Conservation (phyloP, 2,329 filamentous ascomycete species). For the Stachybotrys echinatus region DNA sequence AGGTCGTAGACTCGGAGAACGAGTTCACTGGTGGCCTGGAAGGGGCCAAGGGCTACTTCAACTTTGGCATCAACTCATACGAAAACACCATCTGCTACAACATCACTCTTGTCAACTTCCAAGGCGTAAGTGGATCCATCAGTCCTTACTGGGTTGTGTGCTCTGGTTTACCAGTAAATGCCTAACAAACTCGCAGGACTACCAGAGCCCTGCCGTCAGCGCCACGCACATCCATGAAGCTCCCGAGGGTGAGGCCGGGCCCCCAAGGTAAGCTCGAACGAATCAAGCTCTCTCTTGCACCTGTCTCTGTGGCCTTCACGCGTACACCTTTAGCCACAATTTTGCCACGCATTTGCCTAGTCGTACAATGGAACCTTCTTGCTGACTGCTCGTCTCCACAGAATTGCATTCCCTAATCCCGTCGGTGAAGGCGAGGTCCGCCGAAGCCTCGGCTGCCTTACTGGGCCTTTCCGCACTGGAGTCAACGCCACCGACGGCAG, state of each 20-base stretch:
- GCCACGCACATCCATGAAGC: conserved; percentile 53
- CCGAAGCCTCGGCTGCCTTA: conserved; percentile 34
- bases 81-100: conserved; percentile 40
- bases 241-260: conserved; percentile 36
- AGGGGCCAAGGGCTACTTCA: conserved; percentile 42
- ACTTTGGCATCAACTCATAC: conserved; percentile 45
- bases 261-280: conserved; percentile 32
- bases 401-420: conserved; percentile 44
- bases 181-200: conserved; percentile 19
- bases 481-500: conserved; percentile 17
- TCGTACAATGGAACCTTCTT: not conserved
- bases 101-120: conserved; percentile 44
- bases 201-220: conserved; percentile 42
- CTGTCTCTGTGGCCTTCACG: not conserved
- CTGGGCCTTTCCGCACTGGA: conserved; percentile 28
- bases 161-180: not conserved
- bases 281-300: not conserved
- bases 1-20: conserved; percentile 40
- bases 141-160: not conserved
- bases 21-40: conserved; percentile 31
- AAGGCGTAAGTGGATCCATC: conserved; percentile 3
- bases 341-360: not conserved
- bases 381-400: conserved; percentile 3
- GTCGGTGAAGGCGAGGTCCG: conserved; percentile 25
- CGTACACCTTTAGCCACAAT: not conserved